Evolutionary conservation across 192 early-diverging fungal species (phyloP).

Genomic region (Radiomyces spectabilis): DNA sequence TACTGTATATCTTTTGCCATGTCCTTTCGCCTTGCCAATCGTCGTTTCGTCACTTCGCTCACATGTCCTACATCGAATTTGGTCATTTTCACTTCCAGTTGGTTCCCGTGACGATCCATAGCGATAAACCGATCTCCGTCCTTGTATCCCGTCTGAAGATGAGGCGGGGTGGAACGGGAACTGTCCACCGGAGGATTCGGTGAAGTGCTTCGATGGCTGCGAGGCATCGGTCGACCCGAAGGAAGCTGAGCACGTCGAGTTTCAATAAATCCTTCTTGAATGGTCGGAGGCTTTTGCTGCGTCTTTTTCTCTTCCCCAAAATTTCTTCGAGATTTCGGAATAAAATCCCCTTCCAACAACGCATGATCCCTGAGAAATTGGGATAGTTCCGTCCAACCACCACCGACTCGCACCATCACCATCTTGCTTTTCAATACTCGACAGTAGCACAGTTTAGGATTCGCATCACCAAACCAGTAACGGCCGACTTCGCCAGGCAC

Average conservation of each 20-base stretch:
- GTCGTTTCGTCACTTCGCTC: no score
- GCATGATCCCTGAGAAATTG: conserved; percentile 29
- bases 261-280: conserved; percentile 24
- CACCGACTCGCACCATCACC: conserved; percentile 65
- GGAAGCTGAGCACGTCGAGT: conserved; percentile 5
- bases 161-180: no score
- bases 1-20: no score
- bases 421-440: conserved; percentile 52
- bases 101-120: conserved; percentile 21
- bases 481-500: conserved; percentile 52
- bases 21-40: no score
- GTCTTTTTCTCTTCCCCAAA: conserved; percentile 13
- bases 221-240: neutral
- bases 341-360: conserved; percentile 24
- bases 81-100: conserved; percentile 26
- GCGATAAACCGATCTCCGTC: conserved; percentile 26
- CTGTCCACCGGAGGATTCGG: no score
- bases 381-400: conserved; percentile 34
- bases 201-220: no score
- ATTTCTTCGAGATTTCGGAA: conserved; percentile 13
- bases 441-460: conserved; percentile 58
- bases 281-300: neutral
- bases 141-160: conserved; percentile 15
- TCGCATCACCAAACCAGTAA: conserved; percentile 61
- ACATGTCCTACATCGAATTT: no score